Conservation (phyloP, 176 grass and related monocot genomes). For the Coix lacrymajobi region DNA sequence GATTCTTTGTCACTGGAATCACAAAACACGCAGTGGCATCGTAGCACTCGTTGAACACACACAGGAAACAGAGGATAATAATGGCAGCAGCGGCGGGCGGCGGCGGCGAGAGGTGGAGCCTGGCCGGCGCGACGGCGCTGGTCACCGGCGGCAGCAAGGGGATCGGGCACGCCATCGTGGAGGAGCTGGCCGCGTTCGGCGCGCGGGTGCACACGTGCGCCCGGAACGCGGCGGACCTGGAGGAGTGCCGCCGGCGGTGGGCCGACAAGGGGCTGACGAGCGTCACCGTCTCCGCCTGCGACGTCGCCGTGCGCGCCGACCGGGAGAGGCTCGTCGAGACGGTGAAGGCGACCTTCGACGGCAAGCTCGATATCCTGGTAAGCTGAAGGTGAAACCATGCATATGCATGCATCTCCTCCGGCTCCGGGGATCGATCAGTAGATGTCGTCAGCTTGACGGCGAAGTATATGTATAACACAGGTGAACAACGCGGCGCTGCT, state of each 20-base stretch:
- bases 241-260: neutral
- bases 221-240: neutral
- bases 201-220: neutral
- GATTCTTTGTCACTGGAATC: too few species aligned
- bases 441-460: too few species aligned
- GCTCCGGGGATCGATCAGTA: too few species aligned
- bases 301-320: slow-evolving; percentile 3
- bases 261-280: neutral
- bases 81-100: too few species aligned
- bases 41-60: too few species aligned
- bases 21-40: too few species aligned
- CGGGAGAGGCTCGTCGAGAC: slow-evolving; percentile 3
- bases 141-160: too few species aligned
- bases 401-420: neutral
- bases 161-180: neutral
- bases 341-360: slow-evolving; percentile 1
- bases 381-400: neutral
- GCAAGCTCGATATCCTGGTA: slow-evolving; percentile 40
- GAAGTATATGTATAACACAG: neutral
- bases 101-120: too few species aligned
- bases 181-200: neutral
- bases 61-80: too few species aligned
- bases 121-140: too few species aligned
- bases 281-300: slow-evolving; percentile 10
- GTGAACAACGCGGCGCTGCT: slow-evolving; percentile 5